These are phyloP conservation scores for Solanum chiquidenum DNA, from an alignment of 257 asterid genomes.

Conservation along the genomic window DNA sequence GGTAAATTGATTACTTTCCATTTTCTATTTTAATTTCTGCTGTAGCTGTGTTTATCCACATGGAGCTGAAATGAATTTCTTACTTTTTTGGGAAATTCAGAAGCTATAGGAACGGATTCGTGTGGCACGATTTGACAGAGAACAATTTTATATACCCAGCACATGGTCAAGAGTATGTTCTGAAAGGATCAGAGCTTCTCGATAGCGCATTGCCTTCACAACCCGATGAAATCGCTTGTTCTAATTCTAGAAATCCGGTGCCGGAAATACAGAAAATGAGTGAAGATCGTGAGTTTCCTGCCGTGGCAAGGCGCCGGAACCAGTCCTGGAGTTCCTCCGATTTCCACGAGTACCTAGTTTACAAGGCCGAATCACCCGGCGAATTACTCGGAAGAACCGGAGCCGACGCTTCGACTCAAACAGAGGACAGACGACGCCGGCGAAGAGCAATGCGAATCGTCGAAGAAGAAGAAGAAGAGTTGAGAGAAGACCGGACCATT, in stretches of 20 bases:
- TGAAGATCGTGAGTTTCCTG: slow-evolving; percentile 1
- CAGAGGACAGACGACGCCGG: slow-evolving; percentile 53
- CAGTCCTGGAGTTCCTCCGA: slow-evolving; percentile 84
- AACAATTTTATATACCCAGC: slow-evolving; percentile 72
- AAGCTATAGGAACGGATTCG: slow-evolving; percentile 80
- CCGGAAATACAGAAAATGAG: slow-evolving; percentile 5
- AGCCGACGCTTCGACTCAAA: slow-evolving; percentile 67
- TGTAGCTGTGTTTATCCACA: neutral
- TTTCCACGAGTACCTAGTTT: slow-evolving; percentile 54
- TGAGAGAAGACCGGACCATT: neutral
- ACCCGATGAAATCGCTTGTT: slow-evolving; percentile 11
- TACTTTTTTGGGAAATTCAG: slow-evolving; percentile 15
- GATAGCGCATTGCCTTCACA: slow-evolving; percentile 12
- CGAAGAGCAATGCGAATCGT: slow-evolving; percentile 23
- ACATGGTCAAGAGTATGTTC: slow-evolving; percentile 68
- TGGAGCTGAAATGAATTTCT: neutral
- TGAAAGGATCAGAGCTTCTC: slow-evolving; percentile 70
- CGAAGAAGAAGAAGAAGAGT: slow-evolving; percentile 32
- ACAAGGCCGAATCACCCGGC: slow-evolving; percentile 30
- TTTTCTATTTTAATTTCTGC: neutral
- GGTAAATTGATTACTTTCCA: slow-evolving; percentile 11
- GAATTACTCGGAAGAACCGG: slow-evolving; percentile 21
- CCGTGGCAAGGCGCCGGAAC: slow-evolving; percentile 43
- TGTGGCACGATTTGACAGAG: slow-evolving; percentile 90
- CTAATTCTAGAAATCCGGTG: slow-evolving; percentile 4